Conservation (phyloP, 306 rosid species). For the Purshia tridentata region DNA sequence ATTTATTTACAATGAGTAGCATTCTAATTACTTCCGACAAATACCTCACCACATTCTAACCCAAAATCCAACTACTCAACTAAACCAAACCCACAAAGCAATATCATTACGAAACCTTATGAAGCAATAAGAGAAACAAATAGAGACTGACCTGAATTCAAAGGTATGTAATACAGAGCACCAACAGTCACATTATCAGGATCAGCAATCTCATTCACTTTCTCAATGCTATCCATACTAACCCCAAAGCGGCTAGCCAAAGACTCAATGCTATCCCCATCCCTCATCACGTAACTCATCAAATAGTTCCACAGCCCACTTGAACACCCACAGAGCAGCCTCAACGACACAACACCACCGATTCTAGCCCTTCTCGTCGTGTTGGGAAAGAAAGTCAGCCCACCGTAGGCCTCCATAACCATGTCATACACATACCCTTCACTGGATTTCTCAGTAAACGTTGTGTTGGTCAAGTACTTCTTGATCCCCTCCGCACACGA, state of each 20-base stretch:
- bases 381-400: conserved; percentile 62
- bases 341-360: conserved; percentile 77
- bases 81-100: conserved; percentile 18
- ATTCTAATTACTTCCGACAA: background rate
- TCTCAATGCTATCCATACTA: conserved; percentile 91
- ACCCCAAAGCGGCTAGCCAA: conserved; percentile 93
- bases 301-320: conserved; percentile 88
- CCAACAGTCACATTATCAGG: conserved; percentile 87
- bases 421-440: conserved; percentile 59
- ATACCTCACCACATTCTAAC: background rate
- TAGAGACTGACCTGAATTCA: conserved; percentile 74
- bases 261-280: conserved; percentile 76
- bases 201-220: conserved; percentile 63
- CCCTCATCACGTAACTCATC: conserved; percentile 86
- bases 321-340: conserved; percentile 90
- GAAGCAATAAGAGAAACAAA: background rate
- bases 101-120: conserved; percentile 13
- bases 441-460: conserved; percentile 74
- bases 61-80: conserved; percentile 11
- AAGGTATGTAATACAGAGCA: conserved; percentile 81
- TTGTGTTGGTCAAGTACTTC: conserved; percentile 68
- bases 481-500: conserved; percentile 62
- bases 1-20: background rate
- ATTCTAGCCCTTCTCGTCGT: conserved; percentile 54
- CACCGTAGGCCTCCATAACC: conserved; percentile 75